These are phyloP conservation scores for Ogataea kodamae DNA, from an alignment of 805 yeast genomes.

Conservation along the genomic window DNA sequence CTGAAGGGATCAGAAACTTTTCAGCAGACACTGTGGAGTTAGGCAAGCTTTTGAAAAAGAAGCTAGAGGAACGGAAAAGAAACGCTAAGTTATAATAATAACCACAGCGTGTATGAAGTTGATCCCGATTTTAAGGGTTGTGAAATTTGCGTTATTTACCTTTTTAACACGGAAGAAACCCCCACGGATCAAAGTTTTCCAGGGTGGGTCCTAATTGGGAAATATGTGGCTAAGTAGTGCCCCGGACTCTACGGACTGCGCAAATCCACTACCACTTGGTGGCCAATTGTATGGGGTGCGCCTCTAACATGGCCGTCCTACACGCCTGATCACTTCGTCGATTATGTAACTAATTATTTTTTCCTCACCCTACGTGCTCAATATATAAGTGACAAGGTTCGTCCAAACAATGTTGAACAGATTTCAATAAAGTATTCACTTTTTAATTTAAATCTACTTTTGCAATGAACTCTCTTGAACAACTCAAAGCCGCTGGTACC, in stretches of 20 bases:
- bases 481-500: slow-evolving; percentile 92
- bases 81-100: slow-evolving; percentile 9
- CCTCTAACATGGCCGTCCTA: no score
- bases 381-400: slow-evolving; percentile 5
- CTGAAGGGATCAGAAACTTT: slow-evolving; percentile 97
- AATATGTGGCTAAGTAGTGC: slow-evolving; percentile 4
- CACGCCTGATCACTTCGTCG: no score
- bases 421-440: slow-evolving; percentile 1
- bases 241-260: slow-evolving; percentile 3
- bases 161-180: no score
- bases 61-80: slow-evolving; percentile 13
- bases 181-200: slow-evolving; percentile 14
- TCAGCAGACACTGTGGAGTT: slow-evolving; percentile 37
- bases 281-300: slow-evolving; percentile 1
- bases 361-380: background rate
- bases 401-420: slow-evolving; percentile 4
- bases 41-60: slow-evolving; percentile 9
- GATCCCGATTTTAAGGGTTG: background rate
- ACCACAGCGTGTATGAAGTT: background rate
- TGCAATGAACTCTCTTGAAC: slow-evolving; percentile 69
- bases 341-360: slow-evolving; percentile 7
- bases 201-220: slow-evolving; percentile 2
- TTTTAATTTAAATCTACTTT: slow-evolving; percentile 4
- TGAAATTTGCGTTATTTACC: no score
- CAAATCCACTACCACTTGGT: background rate